Base-by-base conservation (phyloP, 176 grass and related monocot genomes). In the Cymbopogon citratus region DNA sequence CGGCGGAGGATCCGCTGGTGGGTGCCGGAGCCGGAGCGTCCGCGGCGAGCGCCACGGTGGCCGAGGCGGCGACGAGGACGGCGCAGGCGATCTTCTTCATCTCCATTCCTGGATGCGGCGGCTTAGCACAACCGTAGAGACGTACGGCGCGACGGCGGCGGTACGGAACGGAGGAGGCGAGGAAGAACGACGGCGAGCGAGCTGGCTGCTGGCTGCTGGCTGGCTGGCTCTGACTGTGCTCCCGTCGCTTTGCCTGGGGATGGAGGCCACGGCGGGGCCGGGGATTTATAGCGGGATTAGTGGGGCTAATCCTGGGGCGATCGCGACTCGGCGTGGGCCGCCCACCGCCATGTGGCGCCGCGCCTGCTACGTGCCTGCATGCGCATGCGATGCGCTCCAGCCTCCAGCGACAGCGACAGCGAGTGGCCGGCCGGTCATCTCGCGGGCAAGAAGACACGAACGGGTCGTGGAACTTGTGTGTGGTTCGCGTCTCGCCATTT, bases 11-110 rank as follows among this genome's bases (percentile, higher is more conserved):
- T 12, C 84, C 74, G 70, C 75, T 91, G 78, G 90, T 69, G 29
- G 95, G 92, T 6, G 88, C 74, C 8, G 92, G 92, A 2, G 95
- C 90, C 24, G 92, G 95, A 14, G 88, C 92, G 1, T 94, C 95
- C 45, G 86, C 66, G 23, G 95, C 89, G 44, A 97, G 59, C 63
- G 87, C 90, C 29, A 87, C 88, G 54, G 92, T 87, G 83, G 86
- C 88, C 15, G 90, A 87, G 83, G 91, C 85, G 63, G 83, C 91
- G 80, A 94, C 67, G 73, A 98, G 90, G 84, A 87, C 85, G 77
- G 81, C 90, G 87, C 92, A 98, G 83, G 88, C 90, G 74, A 98
- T 87, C 90, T 92, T 98, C 84, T 89, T 98, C 95, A 94, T 98
- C 95, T 94, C 92, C 92, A 94, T 97, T 74, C 33, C 74, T 62